phyloP scores from a whole-genome alignment of 306 rosid genomes.

The Cicer judaicum region DNA sequence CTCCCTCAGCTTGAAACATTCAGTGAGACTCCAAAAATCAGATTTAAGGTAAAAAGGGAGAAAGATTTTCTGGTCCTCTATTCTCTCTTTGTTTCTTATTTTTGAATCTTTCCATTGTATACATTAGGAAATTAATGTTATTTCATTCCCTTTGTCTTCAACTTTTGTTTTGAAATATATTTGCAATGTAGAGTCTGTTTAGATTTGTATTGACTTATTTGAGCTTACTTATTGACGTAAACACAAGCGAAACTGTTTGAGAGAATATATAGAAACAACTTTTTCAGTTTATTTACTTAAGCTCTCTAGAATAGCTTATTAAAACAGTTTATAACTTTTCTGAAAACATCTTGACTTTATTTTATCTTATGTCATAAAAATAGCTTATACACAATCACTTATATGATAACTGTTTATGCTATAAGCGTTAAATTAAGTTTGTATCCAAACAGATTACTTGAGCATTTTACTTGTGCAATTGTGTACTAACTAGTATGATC shows the following conservation, averaged over 20 bases:
- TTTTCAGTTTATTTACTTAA: no score
- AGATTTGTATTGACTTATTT: no score
- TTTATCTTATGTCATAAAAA: no score
- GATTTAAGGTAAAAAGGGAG: conserved; percentile 48
- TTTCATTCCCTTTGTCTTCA: not conserved
- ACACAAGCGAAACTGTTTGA: no score
- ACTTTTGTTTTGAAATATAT: conserved; percentile 19
- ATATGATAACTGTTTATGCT: no score
- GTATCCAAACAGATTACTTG: not conserved
- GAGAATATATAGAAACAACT: no score
- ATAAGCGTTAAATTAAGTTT: no score
- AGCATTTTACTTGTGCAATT: conserved; percentile 25
- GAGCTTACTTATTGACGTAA: no score
- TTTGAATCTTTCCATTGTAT: not conserved
- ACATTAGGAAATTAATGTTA: not conserved
- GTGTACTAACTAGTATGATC: conserved; percentile 25
- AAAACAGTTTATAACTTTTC: no score
- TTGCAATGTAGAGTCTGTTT: not conserved
- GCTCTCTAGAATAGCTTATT: no score
- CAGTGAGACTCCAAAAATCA: conserved; percentile 19
- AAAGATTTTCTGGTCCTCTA: not conserved
- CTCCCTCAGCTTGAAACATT: conserved; percentile 15
- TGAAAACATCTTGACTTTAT: no score
- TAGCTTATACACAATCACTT: no score
- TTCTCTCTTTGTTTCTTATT: not conserved